Percentiles rank a stretch among this genome's conserved stretches.
Evolutionary conservation across 1,139 yeast genomes (phyloP).

Genomic region (Yamadazyma siamensis): DNA sequence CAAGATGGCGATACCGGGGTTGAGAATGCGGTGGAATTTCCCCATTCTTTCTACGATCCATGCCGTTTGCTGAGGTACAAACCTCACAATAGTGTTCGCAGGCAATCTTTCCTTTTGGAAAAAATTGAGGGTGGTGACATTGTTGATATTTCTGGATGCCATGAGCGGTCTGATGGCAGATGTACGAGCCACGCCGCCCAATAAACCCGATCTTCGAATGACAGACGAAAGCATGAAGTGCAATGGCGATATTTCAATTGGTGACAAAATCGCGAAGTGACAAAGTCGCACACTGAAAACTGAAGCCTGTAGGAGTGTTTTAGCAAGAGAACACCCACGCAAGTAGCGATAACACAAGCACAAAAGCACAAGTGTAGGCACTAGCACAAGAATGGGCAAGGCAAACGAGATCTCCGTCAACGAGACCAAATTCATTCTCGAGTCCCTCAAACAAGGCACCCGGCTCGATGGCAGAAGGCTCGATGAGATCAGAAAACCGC

Average conservation of each 20-base stretch:
- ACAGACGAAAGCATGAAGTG: too few species aligned
- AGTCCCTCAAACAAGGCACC: conserved; percentile 57
- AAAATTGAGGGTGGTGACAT: conserved; percentile 38
- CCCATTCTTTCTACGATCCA: conserved; percentile 95
- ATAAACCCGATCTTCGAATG: too few species aligned
- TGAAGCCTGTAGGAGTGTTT: too few species aligned
- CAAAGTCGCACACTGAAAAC: too few species aligned
- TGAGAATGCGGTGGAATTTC: conserved; percentile 67
- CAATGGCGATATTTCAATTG: too few species aligned
- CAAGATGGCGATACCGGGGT: conserved; percentile 75
- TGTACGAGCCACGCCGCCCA: too few species aligned
- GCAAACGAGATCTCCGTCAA: conserved; percentile 62
- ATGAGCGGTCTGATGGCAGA: neutral
- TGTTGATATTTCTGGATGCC: conserved; percentile 4
- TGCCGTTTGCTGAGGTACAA: conserved; percentile 89
- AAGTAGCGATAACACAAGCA: too few species aligned
- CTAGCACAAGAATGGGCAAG: too few species aligned
- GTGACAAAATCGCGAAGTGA: too few species aligned
- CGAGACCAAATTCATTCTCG: conserved; percentile 60
- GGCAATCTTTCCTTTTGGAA: conserved; percentile 71
- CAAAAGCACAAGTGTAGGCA: too few species aligned
- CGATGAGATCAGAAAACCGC: conserved; percentile 60
- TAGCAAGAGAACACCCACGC: too few species aligned
- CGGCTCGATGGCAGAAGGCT: conserved; percentile 70
- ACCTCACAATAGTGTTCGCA: conserved; percentile 67